These are phyloP conservation scores for Phyllosticta capitalensis DNA, from an alignment of 2,329 filamentous ascomycete species.

Conservation along the genomic window DNA sequence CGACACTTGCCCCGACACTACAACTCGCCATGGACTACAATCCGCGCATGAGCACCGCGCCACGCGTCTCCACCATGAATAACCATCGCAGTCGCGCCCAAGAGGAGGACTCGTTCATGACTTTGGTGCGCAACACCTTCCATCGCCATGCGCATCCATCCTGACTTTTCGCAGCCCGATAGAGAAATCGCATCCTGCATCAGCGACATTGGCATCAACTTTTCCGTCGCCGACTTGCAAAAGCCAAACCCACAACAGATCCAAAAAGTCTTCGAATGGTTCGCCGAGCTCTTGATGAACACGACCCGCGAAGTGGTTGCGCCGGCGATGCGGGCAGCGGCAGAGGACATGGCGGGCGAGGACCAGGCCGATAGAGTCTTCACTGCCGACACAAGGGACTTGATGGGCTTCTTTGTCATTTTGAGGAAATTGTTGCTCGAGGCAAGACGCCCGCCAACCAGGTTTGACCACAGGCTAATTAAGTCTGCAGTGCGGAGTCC, in stretches of 20 bases:
- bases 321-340: constrained; percentile 86
- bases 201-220: constrained; percentile 88
- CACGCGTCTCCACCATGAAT: constrained; percentile 29
- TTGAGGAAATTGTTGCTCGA: constrained; percentile 68
- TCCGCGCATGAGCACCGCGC: constrained; percentile 41
- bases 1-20: background rate
- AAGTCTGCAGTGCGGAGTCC: constrained; percentile 69
- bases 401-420: constrained; percentile 92
- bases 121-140: constrained; percentile 28
- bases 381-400: constrained; percentile 77
- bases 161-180: constrained; percentile 42
- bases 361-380: constrained; percentile 63
- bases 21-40: constrained; percentile 37
- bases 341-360: constrained; percentile 77
- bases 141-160: background rate
- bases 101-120: constrained; percentile 43
- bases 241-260: constrained; percentile 93
- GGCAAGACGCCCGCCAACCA: constrained; percentile 25
- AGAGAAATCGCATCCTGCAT: constrained; percentile 92
- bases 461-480: background rate
- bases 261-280: constrained; percentile 97
- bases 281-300: constrained; percentile 88
- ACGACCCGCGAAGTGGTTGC: constrained; percentile 87
- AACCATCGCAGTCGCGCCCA: constrained; percentile 32
- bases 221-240: constrained; percentile 75